Percentiles rank a stretch among this genome's conserved stretches.
Evolutionary conservation across 1,284 basidiomycete genomes (phyloP).

Genomic region (Entoloma clypeatum): DNA sequence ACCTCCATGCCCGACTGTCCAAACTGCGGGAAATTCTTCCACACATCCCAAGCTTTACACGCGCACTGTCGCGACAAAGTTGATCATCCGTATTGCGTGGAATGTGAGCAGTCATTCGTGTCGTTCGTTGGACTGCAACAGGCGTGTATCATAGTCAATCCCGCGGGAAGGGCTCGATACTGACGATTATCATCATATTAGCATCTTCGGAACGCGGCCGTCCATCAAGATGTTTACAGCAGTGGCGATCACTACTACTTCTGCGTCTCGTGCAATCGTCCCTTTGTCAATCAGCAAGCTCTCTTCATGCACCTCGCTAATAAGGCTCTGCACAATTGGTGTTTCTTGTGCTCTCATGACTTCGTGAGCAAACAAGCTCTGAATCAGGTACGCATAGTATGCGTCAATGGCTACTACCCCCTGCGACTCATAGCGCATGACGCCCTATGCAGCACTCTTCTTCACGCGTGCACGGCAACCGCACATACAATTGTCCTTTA

Average conservation of each 20-base stretch:
- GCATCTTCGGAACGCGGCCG: too few species aligned
- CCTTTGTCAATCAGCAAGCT: constrained; percentile 8
- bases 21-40: too few species aligned
- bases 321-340: constrained; percentile 19
- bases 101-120: constrained; percentile 11
- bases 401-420: background rate
- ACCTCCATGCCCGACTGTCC: too few species aligned
- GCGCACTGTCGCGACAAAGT: too few species aligned
- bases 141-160: too few species aligned
- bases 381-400: too few species aligned
- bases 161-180: too few species aligned
- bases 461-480: constrained; percentile 16
- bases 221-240: too few species aligned
- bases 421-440: background rate
- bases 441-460: constrained; percentile 16
- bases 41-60: too few species aligned
- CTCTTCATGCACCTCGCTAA: constrained; percentile 12
- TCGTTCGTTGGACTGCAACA: too few species aligned
- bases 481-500: constrained; percentile 20
- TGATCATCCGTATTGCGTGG: constrained; percentile 13
- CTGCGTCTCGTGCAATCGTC: constrained; percentile 11
- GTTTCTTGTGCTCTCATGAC: constrained; percentile 19
- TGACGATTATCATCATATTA: too few species aligned
- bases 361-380: constrained; percentile 12
- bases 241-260: too few species aligned